phyloP scores from a whole-genome alignment of 768 basidiomycete genomes.

The Hypholoma fasciculare region DNA sequence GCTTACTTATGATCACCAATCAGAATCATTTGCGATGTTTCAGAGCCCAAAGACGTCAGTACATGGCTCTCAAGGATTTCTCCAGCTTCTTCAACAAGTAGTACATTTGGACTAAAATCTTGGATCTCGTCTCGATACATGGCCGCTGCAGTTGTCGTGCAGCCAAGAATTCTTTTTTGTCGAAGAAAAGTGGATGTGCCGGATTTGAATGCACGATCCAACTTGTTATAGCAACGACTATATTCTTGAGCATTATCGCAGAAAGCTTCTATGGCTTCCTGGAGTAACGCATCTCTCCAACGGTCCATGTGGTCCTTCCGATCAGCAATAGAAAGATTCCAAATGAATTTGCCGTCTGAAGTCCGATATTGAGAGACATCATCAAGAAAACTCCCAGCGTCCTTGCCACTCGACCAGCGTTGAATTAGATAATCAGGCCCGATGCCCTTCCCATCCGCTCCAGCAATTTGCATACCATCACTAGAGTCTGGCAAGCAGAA shows the following conservation, averaged over 20 bases:
- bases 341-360: slow-evolving; percentile 68
- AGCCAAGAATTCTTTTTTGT: slow-evolving; percentile 58
- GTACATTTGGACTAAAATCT: slow-evolving; percentile 45
- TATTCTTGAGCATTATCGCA: slow-evolving; percentile 24
- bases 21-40: slow-evolving; percentile 55
- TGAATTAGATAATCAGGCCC: slow-evolving; percentile 40
- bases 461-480: slow-evolving; percentile 50
- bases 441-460: slow-evolving; percentile 35
- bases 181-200: slow-evolving; percentile 32
- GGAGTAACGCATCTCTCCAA: slow-evolving; percentile 23
- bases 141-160: slow-evolving; percentile 71
- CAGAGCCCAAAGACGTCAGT: slow-evolving; percentile 50
- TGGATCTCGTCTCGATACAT: slow-evolving; percentile 52
- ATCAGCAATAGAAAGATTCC: slow-evolving; percentile 59
- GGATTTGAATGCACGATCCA: background rate
- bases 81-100: slow-evolving; percentile 73
- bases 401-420: slow-evolving; percentile 45
- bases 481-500: slow-evolving; percentile 35
- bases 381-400: slow-evolving; percentile 35
- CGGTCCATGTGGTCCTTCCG: slow-evolving; percentile 21
- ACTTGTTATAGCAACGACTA: slow-evolving; percentile 24
- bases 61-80: slow-evolving; percentile 73
- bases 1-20: slow-evolving; percentile 73
- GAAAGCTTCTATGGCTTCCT: slow-evolving; percentile 39
- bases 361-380: background rate